Conservation (phyloP, 306 rosid species). For the Malus orientalis region DNA sequence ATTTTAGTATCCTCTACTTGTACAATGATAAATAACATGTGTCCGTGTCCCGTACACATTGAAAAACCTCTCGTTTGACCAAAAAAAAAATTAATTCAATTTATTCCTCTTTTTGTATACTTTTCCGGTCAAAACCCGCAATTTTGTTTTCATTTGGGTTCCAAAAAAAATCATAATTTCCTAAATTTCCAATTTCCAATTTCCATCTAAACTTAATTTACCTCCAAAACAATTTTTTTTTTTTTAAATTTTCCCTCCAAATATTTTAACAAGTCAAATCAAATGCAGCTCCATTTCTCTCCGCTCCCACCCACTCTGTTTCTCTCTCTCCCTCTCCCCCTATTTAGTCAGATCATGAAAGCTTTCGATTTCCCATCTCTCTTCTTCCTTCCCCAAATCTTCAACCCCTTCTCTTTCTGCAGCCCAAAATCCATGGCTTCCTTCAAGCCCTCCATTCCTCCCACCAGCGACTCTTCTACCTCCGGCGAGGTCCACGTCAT, state of each 20-base stretch:
- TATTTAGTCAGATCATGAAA: slow-evolving; percentile 18
- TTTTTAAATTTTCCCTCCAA: slow-evolving; percentile 32
- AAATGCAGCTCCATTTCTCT: neutral
- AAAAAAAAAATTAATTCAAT: neutral
- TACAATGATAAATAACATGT: too few species aligned
- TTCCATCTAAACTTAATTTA: neutral
- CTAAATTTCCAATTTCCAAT: neutral
- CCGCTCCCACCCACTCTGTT: neutral
- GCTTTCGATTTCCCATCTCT: neutral
- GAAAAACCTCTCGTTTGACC: neutral
- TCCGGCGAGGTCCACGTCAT: slow-evolving; percentile 80
- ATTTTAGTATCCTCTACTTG: too few species aligned
- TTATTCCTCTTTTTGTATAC: neutral
- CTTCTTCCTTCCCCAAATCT: neutral
- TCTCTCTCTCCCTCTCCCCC: neutral
- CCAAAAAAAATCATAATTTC: neutral
- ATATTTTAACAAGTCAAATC: slow-evolving; percentile 14
- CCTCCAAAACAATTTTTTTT: neutral
- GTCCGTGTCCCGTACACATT: accelerated
- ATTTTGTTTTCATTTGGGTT: neutral
- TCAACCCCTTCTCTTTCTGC: neutral
- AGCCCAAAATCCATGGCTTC: slow-evolving; percentile 35
- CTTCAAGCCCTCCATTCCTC: slow-evolving; percentile 22
- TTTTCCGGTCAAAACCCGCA: neutral
- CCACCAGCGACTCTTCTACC: slow-evolving; percentile 2